These are phyloP conservation scores for Epichloe sylvatica DNA, from an alignment of 2,329 filamentous ascomycete species.

Conservation along the genomic window DNA sequence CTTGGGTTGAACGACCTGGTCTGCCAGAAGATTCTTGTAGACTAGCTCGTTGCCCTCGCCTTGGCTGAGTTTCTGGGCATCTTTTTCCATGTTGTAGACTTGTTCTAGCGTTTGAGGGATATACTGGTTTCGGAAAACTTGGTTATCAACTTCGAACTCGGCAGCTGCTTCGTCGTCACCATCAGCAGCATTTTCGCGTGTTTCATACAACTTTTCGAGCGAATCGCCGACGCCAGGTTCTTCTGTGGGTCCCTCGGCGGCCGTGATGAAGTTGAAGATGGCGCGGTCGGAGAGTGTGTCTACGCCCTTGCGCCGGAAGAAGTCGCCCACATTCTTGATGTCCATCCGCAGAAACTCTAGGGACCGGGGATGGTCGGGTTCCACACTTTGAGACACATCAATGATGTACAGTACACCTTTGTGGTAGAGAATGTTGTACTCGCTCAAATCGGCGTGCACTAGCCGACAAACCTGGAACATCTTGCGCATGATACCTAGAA, in stretches of 20 bases:
- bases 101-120: constrained; percentile 93
- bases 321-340: constrained; percentile 91
- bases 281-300: constrained; percentile 64
- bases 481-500: constrained; percentile 76
- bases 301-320: constrained; percentile 77
- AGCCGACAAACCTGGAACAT: constrained; percentile 87
- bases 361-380: constrained; percentile 86
- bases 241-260: constrained; percentile 46
- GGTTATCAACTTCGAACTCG: constrained; percentile 63
- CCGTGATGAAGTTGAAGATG: constrained; percentile 74
- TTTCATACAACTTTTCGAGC: constrained; percentile 54
- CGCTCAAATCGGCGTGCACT: constrained; percentile 91
- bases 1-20: constrained; percentile 37
- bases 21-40: constrained; percentile 72
- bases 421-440: constrained; percentile 95
- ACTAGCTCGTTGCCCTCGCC: constrained; percentile 66
- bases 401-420: constrained; percentile 76
- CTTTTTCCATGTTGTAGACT: constrained; percentile 90
- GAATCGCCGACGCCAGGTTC: constrained; percentile 45
- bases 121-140: constrained; percentile 91
- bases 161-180: constrained; percentile 33
- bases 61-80: constrained; percentile 60
- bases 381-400: constrained; percentile 93
- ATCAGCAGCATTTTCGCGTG: constrained; percentile 33
- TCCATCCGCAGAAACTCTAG: constrained; percentile 95